Conservation (phyloP, 257 asterid species). For the Salvia miltiorrhiza region DNA sequence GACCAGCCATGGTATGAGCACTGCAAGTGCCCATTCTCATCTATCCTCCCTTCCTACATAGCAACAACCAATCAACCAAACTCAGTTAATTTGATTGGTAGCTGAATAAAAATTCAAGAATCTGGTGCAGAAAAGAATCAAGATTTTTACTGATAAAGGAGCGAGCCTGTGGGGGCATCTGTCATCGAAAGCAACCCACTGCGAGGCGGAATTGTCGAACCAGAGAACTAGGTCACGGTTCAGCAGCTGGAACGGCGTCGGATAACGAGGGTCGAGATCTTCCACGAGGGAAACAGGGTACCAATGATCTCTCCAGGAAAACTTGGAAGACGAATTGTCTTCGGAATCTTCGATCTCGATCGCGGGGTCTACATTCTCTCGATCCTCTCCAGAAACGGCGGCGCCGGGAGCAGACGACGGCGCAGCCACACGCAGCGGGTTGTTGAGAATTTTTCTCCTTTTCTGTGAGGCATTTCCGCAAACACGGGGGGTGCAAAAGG, state of each 20-base stretch:
- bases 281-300: conserved; percentile 92
- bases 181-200: conserved; percentile 95
- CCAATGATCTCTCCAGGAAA: conserved; percentile 97
- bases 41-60: conserved; percentile 91
- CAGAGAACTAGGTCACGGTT: conserved; percentile 92
- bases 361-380: conserved; percentile 25
- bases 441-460: conserved; percentile 18
- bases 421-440: conserved; percentile 53
- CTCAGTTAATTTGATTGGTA: not conserved
- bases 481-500: conserved; percentile 19
- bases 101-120: not conserved
- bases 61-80: not conserved
- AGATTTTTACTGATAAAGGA: conserved; percentile 74
- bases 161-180: conserved; percentile 99
- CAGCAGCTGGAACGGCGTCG: conserved; percentile 92
- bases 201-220: conserved; percentile 70
- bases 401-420: conserved; percentile 51
- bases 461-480: conserved; percentile 18
- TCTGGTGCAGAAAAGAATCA: not conserved
- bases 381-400: conserved; percentile 36
- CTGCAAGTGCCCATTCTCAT: conserved; percentile 96
- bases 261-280: conserved; percentile 75
- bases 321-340: conserved; percentile 50
- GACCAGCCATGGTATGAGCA: conserved; percentile 99
- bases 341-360: conserved; percentile 37